Conservation (phyloP, 179 eudicot species). For the Amaranthus tricolor region DNA sequence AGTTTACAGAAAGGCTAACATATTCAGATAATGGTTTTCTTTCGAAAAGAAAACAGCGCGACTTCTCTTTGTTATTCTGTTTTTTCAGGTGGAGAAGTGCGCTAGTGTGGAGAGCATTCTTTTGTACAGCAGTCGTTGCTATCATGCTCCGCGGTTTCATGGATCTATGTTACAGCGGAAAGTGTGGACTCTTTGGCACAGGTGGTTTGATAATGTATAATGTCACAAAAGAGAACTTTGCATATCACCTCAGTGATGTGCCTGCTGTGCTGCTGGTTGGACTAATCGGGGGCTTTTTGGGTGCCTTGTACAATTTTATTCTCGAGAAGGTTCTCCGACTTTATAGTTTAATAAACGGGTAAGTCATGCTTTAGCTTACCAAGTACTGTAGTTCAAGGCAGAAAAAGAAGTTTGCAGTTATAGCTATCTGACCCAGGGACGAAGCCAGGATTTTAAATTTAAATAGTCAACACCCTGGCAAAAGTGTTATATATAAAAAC, state of each 20-base stretch:
- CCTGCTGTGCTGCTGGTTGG: slow-evolving; percentile 80
- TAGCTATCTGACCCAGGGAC: too few species aligned
- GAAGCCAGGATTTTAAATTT: too few species aligned
- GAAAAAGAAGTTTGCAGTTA: neutral
- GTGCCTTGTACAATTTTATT: slow-evolving; percentile 65
- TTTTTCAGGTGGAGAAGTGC: slow-evolving; percentile 94
- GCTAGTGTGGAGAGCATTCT: slow-evolving; percentile 92
- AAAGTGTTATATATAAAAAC: too few species aligned
- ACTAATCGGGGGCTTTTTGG: slow-evolving; percentile 70
- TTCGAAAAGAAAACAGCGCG: too few species aligned
- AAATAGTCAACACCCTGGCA: too few species aligned
- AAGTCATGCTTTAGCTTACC: slow-evolving; percentile 31
- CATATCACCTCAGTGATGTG: slow-evolving; percentile 68
- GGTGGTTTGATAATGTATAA: slow-evolving; percentile 95
- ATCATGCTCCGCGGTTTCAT: slow-evolving; percentile 81
- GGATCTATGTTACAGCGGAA: slow-evolving; percentile 73
- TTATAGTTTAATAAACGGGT: slow-evolving; percentile 63
- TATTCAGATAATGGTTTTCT: too few species aligned
- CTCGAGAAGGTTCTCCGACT: slow-evolving; percentile 56
- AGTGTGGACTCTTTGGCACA: slow-evolving; percentile 92
- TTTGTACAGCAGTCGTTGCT: slow-evolving; percentile 79
- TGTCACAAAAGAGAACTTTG: slow-evolving; percentile 57
- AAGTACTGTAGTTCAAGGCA: neutral
- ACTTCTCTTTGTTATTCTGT: slow-evolving; percentile 8
- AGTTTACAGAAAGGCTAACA: too few species aligned